phyloP scores from a whole-genome alignment of 306 rosid species.

The Vachellia collinsii region DNA sequence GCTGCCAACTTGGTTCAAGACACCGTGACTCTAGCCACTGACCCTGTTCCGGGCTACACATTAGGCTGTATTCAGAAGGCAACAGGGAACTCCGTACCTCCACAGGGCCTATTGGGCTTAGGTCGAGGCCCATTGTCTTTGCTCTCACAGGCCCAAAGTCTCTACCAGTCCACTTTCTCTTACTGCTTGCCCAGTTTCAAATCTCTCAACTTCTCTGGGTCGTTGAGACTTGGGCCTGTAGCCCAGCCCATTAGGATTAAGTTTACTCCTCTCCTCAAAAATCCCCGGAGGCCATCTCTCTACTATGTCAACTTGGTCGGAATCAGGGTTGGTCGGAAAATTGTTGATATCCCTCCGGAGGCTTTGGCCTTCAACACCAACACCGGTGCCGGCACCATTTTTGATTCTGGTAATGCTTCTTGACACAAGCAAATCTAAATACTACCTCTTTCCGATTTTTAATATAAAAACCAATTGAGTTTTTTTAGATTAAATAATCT shows the following conservation, averaged over 20 bases:
- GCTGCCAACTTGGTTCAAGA: conserved; percentile 74
- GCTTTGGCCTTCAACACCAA: conserved; percentile 72
- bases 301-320: conserved; percentile 73
- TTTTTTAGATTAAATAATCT: no score
- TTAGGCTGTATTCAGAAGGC: conserved; percentile 79
- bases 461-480: no score
- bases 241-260: conserved; percentile 87
- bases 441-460: neutral
- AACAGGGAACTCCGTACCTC: conserved; percentile 69
- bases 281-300: conserved; percentile 87
- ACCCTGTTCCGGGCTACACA: conserved; percentile 60
- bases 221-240: conserved; percentile 81
- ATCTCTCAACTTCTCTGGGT: conserved; percentile 80
- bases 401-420: conserved; percentile 76
- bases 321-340: conserved; percentile 74
- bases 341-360: conserved; percentile 70
- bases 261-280: conserved; percentile 81
- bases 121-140: conserved; percentile 94
- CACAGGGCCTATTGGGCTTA: conserved; percentile 88
- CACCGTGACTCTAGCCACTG: conserved; percentile 71
- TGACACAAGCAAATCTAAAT: neutral
- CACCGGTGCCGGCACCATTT: conserved; percentile 84
- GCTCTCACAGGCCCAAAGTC: conserved; percentile 70
- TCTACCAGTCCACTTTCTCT: conserved; percentile 88
- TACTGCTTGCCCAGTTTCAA: conserved; percentile 93